Conservation (phyloP, 2,329 filamentous ascomycete species). For the Fonsecaea multimorphosa region DNA sequence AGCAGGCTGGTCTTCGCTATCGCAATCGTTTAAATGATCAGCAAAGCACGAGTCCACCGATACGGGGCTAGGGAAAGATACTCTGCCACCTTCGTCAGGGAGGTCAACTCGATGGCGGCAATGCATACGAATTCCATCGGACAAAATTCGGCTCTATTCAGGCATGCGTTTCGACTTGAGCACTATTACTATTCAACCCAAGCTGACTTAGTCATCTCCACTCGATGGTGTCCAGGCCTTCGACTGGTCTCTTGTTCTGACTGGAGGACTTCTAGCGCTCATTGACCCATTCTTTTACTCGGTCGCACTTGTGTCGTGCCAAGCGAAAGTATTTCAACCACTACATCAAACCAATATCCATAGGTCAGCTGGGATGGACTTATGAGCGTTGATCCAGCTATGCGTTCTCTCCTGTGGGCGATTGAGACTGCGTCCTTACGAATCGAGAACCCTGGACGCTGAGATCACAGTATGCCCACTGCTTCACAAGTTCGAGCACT, state of each 20-base stretch:
- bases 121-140: not conserved
- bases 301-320: not conserved
- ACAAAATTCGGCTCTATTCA: not conserved
- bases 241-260: not conserved
- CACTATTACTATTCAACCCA: constrained; percentile 11
- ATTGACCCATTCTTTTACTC: no score
- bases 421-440: not conserved
- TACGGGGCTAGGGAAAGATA: not conserved
- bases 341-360: no score
- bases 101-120: not conserved
- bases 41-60: not conserved
- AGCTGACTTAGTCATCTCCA: not conserved
- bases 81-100: not conserved
- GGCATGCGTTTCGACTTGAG: not conserved
- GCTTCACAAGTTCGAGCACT: not conserved
- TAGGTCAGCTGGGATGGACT: not conserved
- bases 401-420: not conserved
- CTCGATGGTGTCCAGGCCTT: not conserved
- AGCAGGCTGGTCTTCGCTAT: not conserved
- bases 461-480: not conserved
- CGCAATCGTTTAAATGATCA: not conserved
- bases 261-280: not conserved
- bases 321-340: not conserved
- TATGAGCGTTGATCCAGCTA: not conserved
- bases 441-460: not conserved